These are phyloP conservation scores for Oryza punctata DNA, from an alignment of 176 grass and related monocot genomes.

Conservation along the genomic window DNA sequence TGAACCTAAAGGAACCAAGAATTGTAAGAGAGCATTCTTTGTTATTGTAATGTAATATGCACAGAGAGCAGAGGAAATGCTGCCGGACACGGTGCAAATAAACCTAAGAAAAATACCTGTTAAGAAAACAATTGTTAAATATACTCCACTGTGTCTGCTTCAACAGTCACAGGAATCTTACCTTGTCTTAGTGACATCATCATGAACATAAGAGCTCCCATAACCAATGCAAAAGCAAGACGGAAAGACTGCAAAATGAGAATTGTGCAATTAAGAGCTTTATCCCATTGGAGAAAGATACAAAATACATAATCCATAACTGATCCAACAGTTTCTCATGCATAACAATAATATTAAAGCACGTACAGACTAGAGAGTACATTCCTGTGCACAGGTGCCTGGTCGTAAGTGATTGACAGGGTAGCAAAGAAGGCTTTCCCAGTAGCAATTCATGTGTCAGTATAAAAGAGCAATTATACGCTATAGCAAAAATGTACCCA, in stretches of 20 bases:
- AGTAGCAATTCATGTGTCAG: neutral
- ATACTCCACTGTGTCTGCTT: neutral
- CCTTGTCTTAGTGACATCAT: slow-evolving; percentile 78
- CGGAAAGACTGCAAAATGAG: slow-evolving; percentile 68
- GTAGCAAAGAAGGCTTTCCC: neutral
- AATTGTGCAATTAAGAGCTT: neutral
- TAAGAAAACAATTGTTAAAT: too few species aligned
- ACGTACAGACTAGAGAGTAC: neutral
- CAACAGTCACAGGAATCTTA: slow-evolving; percentile 35
- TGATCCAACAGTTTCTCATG: neutral
- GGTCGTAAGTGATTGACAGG: neutral
- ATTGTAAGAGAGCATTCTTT: neutral
- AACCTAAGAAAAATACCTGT: too few species aligned
- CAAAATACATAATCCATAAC: neutral
- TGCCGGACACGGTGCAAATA: too few species aligned
- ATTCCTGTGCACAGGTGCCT: neutral
- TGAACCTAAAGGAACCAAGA: neutral
- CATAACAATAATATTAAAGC: slow-evolving; percentile 2
- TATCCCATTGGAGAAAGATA: slow-evolving; percentile 17
- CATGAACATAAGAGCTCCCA: slow-evolving; percentile 67
- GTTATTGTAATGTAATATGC: neutral
- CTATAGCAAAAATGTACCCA: slow-evolving; percentile 48
- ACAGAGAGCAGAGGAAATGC: neutral
- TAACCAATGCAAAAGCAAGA: slow-evolving; percentile 68
- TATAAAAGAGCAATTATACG: slow-evolving; percentile 8